Percentiles rank a stretch among this genome's conserved stretches.
phyloP scores from a whole-genome alignment of 164 flowering plant species.

The Berberis vulgaris region DNA sequence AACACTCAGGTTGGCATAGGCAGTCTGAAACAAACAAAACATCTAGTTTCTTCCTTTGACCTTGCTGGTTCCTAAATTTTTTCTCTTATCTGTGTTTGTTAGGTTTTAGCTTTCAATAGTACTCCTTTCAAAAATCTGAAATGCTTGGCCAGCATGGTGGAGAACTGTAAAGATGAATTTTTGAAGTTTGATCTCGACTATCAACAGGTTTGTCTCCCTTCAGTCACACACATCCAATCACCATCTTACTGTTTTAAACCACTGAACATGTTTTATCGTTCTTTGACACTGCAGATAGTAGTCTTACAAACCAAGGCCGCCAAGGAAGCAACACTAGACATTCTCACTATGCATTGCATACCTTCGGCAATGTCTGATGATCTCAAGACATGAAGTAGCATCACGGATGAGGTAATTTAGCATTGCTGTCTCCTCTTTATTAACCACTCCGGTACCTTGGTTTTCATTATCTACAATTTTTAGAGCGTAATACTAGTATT shows the following conservation, averaged over 20 bases:
- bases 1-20: conserved; percentile 65
- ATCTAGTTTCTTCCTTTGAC: not conserved
- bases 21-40: not conserved
- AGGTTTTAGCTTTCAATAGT: conserved; percentile 81
- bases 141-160: conserved; percentile 75
- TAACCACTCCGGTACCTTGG: too few species aligned
- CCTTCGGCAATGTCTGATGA: conserved; percentile 94
- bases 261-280: not conserved
- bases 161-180: conserved; percentile 61
- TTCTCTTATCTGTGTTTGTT: conserved; percentile 2
- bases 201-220: conserved; percentile 52
- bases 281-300: conserved; percentile 45
- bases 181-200: conserved; percentile 75
- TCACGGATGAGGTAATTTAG: too few species aligned
- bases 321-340: conserved; percentile 78
- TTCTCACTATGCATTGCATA: conserved; percentile 81
- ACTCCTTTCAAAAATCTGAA: conserved; percentile 75
- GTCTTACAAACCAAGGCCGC: conserved; percentile 70
- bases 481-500: too few species aligned
- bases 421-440: too few species aligned
- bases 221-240: not conserved
- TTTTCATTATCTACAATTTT: too few species aligned
- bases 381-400: conserved; percentile 43
- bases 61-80: not conserved
- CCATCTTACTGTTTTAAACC: too few species aligned